Conservation (phyloP, 345 rosid species). For the Lepidium sativum region DNA sequence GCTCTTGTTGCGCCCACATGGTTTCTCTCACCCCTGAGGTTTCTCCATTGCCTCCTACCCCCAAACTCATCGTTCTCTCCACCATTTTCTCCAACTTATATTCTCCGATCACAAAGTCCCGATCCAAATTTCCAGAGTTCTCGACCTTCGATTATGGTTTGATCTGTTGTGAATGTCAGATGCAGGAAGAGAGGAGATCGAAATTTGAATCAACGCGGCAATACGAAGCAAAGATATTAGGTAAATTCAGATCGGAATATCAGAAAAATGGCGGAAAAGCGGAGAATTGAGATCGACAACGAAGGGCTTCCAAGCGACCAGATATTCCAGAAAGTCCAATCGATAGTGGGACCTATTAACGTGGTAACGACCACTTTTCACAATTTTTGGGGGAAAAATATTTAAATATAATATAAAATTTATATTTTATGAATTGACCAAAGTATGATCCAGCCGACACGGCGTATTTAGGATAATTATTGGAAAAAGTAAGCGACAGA, state of each 20-base stretch:
- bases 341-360: not conserved
- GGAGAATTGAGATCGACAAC: slow-evolving; percentile 6
- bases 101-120: not conserved
- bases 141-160: not conserved
- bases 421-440: not conserved
- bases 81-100: slow-evolving; percentile 27
- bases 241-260: not conserved
- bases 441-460: not conserved
- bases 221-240: not conserved
- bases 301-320: not conserved
- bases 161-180: not conserved
- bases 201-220: not conserved
- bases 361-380: not conserved
- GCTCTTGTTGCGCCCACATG: slow-evolving; percentile 63
- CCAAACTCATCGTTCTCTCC: slow-evolving; percentile 27
- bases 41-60: slow-evolving; percentile 34
- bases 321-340: not conserved
- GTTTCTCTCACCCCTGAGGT: slow-evolving; percentile 42
- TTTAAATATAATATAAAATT: too few relatives aligned
- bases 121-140: not conserved
- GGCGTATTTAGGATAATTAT: not conserved
- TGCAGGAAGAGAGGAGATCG: not conserved
- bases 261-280: not conserved
- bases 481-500: too few relatives aligned
- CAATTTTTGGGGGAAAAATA: not conserved